These are phyloP conservation scores for Coccinonectria pachysandricola DNA, from an alignment of 2,329 filamentous ascomycete species.

Conservation along the genomic window DNA sequence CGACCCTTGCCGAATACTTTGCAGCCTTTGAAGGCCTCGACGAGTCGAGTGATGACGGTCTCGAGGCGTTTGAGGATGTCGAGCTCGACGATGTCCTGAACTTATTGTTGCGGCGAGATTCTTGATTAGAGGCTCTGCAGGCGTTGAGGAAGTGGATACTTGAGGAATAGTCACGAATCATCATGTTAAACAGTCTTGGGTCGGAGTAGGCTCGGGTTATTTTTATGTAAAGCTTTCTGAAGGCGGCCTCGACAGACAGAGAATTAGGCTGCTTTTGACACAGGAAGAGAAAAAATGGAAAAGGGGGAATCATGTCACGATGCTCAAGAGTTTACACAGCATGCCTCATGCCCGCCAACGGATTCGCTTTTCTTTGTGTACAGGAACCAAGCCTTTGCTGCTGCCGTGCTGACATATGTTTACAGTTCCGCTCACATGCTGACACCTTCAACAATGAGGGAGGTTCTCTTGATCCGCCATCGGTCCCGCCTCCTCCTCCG, in stretches of 20 bases:
- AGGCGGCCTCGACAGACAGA: too few species aligned
- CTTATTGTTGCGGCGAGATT: slow-evolving; percentile 12
- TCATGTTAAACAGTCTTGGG: slow-evolving; percentile 15
- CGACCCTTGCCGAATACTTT: slow-evolving; percentile 3
- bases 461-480: slow-evolving; percentile 43
- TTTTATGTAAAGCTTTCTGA: too few species aligned
- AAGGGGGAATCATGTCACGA: slow-evolving; percentile 14
- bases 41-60: slow-evolving; percentile 10
- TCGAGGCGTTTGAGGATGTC: slow-evolving; percentile 20
- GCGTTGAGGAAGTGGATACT: slow-evolving; percentile 13
- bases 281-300: slow-evolving; percentile 19
- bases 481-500: slow-evolving; percentile 47
- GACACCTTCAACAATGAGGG: slow-evolving; percentile 40
- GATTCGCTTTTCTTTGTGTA: slow-evolving; percentile 14
- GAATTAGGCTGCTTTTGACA: slow-evolving; percentile 12
- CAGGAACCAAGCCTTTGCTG: too few species aligned
- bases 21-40: slow-evolving; percentile 4
- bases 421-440: slow-evolving; percentile 49
- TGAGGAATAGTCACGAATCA: slow-evolving; percentile 6
- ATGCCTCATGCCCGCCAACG: slow-evolving; percentile 13
- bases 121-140: slow-evolving; percentile 14
- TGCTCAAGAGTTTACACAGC: slow-evolving; percentile 18
- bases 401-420: too few species aligned
- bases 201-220: too few species aligned
- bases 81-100: slow-evolving; percentile 18